phyloP scores from a whole-genome alignment of 352 stramenopile genomes.

The Pythium dissimile region DNA sequence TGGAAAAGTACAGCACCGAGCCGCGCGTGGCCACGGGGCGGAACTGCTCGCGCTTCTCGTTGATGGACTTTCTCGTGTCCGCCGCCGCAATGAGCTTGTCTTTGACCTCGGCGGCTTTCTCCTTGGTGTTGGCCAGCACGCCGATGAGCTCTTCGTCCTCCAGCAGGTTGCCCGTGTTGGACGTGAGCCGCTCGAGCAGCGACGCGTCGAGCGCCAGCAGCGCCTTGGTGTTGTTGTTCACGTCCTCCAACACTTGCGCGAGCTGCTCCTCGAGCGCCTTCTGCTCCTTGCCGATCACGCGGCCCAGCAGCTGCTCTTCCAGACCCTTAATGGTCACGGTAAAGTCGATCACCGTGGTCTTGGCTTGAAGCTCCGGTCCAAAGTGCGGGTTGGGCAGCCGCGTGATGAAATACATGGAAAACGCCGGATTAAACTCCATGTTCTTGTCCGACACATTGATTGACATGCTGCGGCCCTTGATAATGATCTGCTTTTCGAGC shows the following conservation, averaged over 20 bases:
- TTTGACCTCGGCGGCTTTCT: constrained; percentile 97
- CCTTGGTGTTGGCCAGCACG: constrained; percentile 97
- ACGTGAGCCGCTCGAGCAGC: constrained; percentile 95
- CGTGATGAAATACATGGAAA: constrained; percentile 99
- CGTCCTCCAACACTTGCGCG: constrained; percentile 97
- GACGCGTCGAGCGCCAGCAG: constrained; percentile 95
- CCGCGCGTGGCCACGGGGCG: constrained; percentile 95
- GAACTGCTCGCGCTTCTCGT: constrained; percentile 98
- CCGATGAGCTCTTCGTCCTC: constrained; percentile 99
- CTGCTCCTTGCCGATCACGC: constrained; percentile 97
- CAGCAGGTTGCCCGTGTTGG: constrained; percentile 96
- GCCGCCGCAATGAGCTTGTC: constrained; percentile 96
- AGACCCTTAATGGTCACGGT: constrained; percentile 96
- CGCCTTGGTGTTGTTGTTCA: constrained; percentile 98
- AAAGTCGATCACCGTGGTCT: constrained; percentile 99
- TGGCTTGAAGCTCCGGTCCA: constrained; percentile 96
- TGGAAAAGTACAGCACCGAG: constrained; percentile 98
- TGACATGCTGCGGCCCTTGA: constrained; percentile 95
- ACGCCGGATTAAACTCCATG: constrained; percentile 97
- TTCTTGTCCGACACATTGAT: constrained; percentile 99
- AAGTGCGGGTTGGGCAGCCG: constrained; percentile 97
- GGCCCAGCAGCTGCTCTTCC: constrained; percentile 96
- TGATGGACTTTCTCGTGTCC: constrained; percentile 96
- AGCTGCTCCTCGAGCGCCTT: constrained; percentile 98
- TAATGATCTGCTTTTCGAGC: constrained; percentile 95